Evolutionary conservation across 129 eudicot species (phyloP).

Genomic region (Escallonia herrerae): DNA sequence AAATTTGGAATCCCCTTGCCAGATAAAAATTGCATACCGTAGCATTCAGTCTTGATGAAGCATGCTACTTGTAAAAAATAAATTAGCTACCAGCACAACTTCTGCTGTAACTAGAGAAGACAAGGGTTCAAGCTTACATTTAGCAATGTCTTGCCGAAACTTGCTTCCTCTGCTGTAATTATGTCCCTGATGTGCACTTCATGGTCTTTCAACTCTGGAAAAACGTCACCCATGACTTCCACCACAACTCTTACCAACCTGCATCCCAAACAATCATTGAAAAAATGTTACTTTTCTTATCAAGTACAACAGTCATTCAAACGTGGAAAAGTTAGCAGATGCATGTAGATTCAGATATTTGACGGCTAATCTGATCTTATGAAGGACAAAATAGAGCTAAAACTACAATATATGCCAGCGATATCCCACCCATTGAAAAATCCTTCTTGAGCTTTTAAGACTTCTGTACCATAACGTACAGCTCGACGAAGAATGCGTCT

Average conservation of each 20-base stretch:
- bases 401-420: neutral
- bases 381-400: neutral
- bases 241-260: constrained; percentile 84
- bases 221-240: constrained; percentile 75
- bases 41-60: too few relatives aligned
- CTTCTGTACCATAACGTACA: constrained; percentile 96
- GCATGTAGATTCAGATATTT: too few relatives aligned
- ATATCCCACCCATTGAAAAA: constrained; percentile 69
- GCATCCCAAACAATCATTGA: constrained; percentile 11
- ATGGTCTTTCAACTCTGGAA: constrained; percentile 76
- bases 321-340: too few relatives aligned
- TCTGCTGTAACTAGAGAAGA: too few relatives aligned
- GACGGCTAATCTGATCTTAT: neutral
- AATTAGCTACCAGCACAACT: too few relatives aligned
- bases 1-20: too few relatives aligned
- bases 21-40: too few relatives aligned
- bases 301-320: too few relatives aligned
- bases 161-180: constrained; percentile 86
- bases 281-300: neutral
- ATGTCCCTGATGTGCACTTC: constrained; percentile 52
- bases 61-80: too few relatives aligned
- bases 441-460: constrained; percentile 74
- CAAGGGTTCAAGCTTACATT: constrained; percentile 45
- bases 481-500: constrained; percentile 97
- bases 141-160: constrained; percentile 85